Evolutionary conservation across 306 rosid genomes (phyloP).

Genomic region (Betula pendula): DNA sequence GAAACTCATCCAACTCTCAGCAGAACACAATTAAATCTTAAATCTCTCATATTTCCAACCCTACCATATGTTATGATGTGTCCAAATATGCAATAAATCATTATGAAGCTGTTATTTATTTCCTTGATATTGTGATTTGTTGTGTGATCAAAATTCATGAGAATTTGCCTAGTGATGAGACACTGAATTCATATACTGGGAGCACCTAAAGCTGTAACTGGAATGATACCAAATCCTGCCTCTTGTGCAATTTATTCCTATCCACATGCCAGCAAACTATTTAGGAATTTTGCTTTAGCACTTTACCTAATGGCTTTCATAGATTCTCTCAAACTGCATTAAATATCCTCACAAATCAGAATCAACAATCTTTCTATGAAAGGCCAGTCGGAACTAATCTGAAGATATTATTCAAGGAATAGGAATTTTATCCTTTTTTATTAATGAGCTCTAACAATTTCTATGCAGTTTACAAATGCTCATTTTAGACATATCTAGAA

Average conservation of each 20-base stretch:
- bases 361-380: slow-evolving; percentile 51
- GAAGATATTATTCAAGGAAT: slow-evolving; percentile 59
- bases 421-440: slow-evolving; percentile 1
- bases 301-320: slow-evolving; percentile 49
- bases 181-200: slow-evolving; percentile 46
- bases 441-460: slow-evolving; percentile 12
- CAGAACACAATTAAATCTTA: not conserved
- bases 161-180: slow-evolving; percentile 43
- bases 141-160: slow-evolving; percentile 1
- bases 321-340: slow-evolving; percentile 56
- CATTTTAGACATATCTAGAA: slow-evolving; percentile 20
- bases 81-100: not conserved
- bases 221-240: slow-evolving; percentile 41
- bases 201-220: slow-evolving; percentile 31
- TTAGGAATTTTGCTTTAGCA: slow-evolving; percentile 53
- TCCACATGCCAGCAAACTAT: slow-evolving; percentile 64
- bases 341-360: slow-evolving; percentile 65
- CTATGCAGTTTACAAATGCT: slow-evolving; percentile 31
- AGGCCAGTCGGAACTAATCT: slow-evolving; percentile 43
- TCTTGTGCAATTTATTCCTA: slow-evolving; percentile 52
- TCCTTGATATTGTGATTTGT: slow-evolving; percentile 12
- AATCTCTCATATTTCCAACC: slow-evolving; percentile 8
- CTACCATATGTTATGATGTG: not conserved
- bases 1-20: not conserved
- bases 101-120: not conserved